Evolutionary conservation across 2,329 filamentous ascomycete genomes (phyloP), one percentile per base, ranked within the genome.

Genomic region (Chrysoporthe cubensis): DNA sequence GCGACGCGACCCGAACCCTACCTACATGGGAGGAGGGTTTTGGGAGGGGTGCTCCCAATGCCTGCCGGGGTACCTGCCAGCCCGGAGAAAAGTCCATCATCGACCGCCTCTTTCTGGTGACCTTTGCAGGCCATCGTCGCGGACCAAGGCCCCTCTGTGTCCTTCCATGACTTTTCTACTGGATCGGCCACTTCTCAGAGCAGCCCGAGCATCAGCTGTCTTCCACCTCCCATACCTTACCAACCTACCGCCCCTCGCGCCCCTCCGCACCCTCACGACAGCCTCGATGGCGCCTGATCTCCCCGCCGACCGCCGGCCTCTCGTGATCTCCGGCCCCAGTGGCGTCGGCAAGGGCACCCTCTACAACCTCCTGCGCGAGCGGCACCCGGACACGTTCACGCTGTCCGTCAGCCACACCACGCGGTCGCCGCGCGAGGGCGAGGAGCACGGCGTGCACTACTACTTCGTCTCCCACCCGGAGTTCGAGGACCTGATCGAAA

Each of bases 331-430:
- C 61, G 92, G 92, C 66, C 92, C 92, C 70, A 91, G 88, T 13
- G 92, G 92, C 77, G 88, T 92, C 60, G 92, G 92, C 73, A 96
- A 96, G 81, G 91, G 90, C 73, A 95, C 92, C 14, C 88, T 95
- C 70, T 90, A 92, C 78, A 89, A 89, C 75, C 84, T 87, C 60
- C 88, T 95, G 62, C 91, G 93, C 77, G 61, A 57, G 52, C 73
- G 74, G 67, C 81, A 86, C 77, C 83, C 83, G 16, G 80, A 84
- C 66, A 79, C 76, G 71, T 86, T 87, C 74, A 78, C 82, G 32
- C 83, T 88, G 43, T 87, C 86, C 67, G 85, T 90, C 68, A 87
- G 86, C 70, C 90, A 97, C 83, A 97, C 94, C 8, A 97, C 94
- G 40, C 90, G 94, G 48, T 74, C 80, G 1, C 94, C 94, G 1